A percentile compares a stretch with the other conserved stretches of the same genome.
Conservation (phyloP, 2,329 filamentous ascomycete species). For the Sordariomycetes sp. region DNA sequence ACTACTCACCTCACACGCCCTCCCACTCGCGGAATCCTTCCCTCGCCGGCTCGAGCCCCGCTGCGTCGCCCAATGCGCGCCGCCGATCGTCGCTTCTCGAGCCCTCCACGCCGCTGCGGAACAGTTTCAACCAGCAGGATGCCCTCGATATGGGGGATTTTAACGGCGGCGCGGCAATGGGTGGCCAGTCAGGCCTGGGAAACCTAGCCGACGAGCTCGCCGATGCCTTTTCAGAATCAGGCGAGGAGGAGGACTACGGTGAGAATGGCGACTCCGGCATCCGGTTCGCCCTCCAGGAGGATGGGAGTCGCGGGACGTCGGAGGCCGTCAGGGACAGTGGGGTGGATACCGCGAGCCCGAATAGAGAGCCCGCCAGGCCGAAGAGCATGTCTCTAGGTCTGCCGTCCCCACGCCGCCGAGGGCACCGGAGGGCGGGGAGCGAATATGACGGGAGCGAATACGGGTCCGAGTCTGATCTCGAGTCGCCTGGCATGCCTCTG, state of each 20-base stretch:
- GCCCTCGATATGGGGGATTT: conserved; percentile 34
- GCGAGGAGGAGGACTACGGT: conserved; percentile 45
- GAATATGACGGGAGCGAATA: conserved; percentile 67
- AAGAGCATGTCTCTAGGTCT: conserved; percentile 31
- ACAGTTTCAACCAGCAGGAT: conserved; percentile 38
- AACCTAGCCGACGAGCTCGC: conserved; percentile 76
- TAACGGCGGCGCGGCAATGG: conserved; percentile 16
- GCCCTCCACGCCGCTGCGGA: conserved; percentile 33
- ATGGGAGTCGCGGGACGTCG: conserved; percentile 12
- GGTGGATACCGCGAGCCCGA: conserved; percentile 23
- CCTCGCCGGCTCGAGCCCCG: conserved; percentile 34
- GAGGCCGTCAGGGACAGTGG: conserved; percentile 28
- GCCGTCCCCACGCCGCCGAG: conserved; percentile 29
- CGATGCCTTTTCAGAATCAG: conserved; percentile 58
- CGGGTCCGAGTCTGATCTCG: conserved; percentile 60
- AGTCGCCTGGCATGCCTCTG: conserved; percentile 55
- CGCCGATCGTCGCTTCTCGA: conserved; percentile 42
- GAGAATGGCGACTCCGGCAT: conserved; percentile 30
- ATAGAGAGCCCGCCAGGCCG: conserved; percentile 12
- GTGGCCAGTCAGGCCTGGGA: conserved; percentile 49
- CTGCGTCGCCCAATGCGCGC: conserved; percentile 22
- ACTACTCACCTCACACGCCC: conserved; percentile 42
- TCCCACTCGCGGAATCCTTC: conserved; percentile 50
- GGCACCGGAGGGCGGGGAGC: conserved; percentile 41
- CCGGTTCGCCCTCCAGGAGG: conserved; percentile 10